Evolutionary conservation across 192 early-diverging fungal species (phyloP).

Genomic region (Diversispora epigaea): DNA sequence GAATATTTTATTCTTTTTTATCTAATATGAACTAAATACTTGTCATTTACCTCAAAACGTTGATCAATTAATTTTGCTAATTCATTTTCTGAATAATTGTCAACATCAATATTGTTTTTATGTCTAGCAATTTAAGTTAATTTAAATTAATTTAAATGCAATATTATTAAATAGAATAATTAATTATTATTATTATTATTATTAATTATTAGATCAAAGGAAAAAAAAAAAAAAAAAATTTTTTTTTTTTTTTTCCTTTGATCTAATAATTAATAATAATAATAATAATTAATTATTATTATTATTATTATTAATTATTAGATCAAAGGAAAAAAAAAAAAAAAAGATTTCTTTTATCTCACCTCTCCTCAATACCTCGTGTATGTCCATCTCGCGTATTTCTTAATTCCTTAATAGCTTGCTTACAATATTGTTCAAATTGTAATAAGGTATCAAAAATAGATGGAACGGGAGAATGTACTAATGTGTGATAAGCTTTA

Average conservation of each 20-base stretch:
- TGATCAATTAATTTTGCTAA: not conserved
- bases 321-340: too few species aligned
- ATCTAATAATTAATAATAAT: too few species aligned
- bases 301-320: too few species aligned
- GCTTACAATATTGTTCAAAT: constrained; percentile 54
- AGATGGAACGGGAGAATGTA: constrained; percentile 54
- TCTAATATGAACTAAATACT: not conserved
- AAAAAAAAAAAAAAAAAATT: too few species aligned
- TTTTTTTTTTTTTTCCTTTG: too few species aligned
- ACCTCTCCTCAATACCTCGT: constrained; percentile 39
- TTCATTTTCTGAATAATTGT: not conserved
- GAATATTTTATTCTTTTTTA: not conserved
- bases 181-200: too few species aligned
- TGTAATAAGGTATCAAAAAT: constrained; percentile 58
- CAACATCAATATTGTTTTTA: not conserved
- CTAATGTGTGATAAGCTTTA: constrained; percentile 56
- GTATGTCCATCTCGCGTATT: constrained; percentile 39
- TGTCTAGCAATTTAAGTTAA: not conserved
- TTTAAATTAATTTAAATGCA: too few species aligned
- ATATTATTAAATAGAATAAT: too few species aligned
- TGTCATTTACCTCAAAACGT: not conserved
- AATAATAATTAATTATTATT: too few species aligned
- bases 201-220: too few species aligned
- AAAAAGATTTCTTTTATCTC: not conserved
- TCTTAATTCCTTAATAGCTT: constrained; percentile 45